A percentile compares a stretch with the other conserved stretches of the same genome.
phyloP scores from a whole-genome alignment of 306 rosid species.

The Sicyos edulis region DNA sequence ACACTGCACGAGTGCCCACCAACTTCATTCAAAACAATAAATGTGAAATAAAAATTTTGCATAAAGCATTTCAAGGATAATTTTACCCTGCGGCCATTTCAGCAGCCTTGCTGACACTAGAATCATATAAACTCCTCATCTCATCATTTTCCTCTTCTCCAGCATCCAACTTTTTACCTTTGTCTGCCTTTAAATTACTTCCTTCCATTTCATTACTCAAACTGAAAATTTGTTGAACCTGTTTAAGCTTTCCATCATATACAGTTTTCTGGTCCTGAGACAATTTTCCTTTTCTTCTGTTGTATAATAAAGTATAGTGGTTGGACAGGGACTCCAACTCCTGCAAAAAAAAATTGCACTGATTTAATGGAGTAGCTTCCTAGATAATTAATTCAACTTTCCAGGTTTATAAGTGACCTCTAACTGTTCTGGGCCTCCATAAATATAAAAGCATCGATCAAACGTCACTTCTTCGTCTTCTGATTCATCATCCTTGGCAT shows the following conservation, averaged over 20 bases:
- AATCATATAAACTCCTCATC: constrained; percentile 74
- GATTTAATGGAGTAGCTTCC: not conserved
- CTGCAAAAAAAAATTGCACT: constrained; percentile 38
- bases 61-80: not conserved
- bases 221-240: constrained; percentile 77
- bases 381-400: constrained; percentile 13
- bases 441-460: constrained; percentile 95
- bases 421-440: constrained; percentile 97
- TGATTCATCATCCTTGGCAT: constrained; percentile 53
- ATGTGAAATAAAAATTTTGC: constrained; percentile 15
- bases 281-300: constrained; percentile 74
- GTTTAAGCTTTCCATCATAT: constrained; percentile 79
- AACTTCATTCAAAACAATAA: not conserved
- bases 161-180: constrained; percentile 67
- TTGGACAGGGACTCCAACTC: constrained; percentile 88
- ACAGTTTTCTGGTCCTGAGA: constrained; percentile 64
- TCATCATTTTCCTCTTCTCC: constrained; percentile 66
- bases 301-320: constrained; percentile 78
- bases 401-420: constrained; percentile 53
- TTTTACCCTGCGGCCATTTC: constrained; percentile 94
- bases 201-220: constrained; percentile 60
- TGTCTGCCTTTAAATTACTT: constrained; percentile 43
- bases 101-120: constrained; percentile 91
- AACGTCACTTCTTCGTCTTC: constrained; percentile 76
- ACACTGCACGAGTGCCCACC: not conserved